Percentiles rank a stretch among this genome's conserved stretches.
Evolutionary conservation across 306 rosid species (phyloP).

Genomic region (Rosa chinensis): DNA sequence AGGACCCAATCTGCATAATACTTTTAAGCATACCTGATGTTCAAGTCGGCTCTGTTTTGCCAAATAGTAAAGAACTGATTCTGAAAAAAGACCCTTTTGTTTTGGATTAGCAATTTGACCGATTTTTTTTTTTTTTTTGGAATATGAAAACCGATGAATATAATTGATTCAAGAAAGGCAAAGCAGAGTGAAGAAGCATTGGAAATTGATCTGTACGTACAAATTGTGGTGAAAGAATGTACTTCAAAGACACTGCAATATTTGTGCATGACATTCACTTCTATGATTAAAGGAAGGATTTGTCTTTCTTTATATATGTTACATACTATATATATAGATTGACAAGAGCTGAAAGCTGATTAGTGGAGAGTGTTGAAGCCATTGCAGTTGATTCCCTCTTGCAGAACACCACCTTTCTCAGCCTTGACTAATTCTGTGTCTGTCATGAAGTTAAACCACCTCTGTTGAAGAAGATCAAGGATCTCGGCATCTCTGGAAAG

Average conservation of each 20-base stretch:
- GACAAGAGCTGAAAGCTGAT: conserved; percentile 25
- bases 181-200: background rate
- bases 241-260: background rate
- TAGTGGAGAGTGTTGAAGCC: conserved; percentile 55
- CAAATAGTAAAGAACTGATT: no score
- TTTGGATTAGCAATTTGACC: background rate
- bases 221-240: background rate
- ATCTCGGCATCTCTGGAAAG: conserved; percentile 59
- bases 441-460: conserved; percentile 56
- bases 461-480: conserved; percentile 51
- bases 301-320: background rate
- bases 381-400: conserved; percentile 59
- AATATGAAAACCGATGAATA: background rate
- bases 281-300: background rate
- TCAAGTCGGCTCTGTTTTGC: background rate
- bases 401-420: conserved; percentile 46
- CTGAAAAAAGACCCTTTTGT: background rate
- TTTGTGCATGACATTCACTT: background rate
- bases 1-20: conserved; percentile 3
- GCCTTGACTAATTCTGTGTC: conserved; percentile 50
- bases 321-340: conserved; percentile 13
- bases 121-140: background rate
- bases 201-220: background rate
- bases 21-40: background rate
- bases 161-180: background rate